Conservation (phyloP, 169 alveolate genomes). For the Besnoitia besnoiti region DNA sequence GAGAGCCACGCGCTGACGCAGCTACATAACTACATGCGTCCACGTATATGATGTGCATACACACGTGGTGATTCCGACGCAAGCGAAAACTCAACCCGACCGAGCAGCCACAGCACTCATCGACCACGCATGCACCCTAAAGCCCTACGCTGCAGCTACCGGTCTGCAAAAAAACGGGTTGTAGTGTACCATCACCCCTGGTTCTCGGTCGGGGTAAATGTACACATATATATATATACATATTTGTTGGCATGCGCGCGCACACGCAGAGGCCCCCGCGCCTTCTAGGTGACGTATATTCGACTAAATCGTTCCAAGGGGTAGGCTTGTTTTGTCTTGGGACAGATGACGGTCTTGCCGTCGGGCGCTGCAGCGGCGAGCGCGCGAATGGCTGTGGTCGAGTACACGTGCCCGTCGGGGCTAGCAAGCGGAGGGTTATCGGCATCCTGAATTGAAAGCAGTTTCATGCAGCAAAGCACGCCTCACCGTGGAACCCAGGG, state of each 20-base stretch:
- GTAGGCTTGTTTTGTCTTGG: constrained; percentile 72
- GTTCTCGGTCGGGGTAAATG: no score
- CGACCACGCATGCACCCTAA: no score
- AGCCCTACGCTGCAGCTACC: no score
- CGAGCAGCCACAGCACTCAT: no score
- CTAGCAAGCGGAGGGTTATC: constrained; percentile 87
- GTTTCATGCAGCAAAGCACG: not conserved
- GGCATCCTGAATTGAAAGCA: constrained; percentile 64
- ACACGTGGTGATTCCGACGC: no score
- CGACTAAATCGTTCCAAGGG: constrained; percentile 73
- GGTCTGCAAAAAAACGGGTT: no score
- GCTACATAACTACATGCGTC: no score
- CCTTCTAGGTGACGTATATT: constrained; percentile 70
- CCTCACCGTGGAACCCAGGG: not conserved
- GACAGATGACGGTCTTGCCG: constrained; percentile 75
- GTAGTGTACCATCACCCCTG: no score
- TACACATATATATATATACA: not conserved
- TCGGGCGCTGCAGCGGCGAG: constrained; percentile 62
- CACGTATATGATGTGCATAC: no score
- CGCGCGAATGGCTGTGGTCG: constrained; percentile 77
- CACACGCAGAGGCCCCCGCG: not conserved
- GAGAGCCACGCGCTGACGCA: no score
- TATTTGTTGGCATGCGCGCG: not conserved
- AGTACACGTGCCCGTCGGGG: constrained; percentile 82
- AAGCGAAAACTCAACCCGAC: no score